Percentiles rank a stretch among this genome's conserved stretches.
phyloP scores from a whole-genome alignment of 2,329 filamentous ascomycete genomes.

The Blastomyces parvus region DNA sequence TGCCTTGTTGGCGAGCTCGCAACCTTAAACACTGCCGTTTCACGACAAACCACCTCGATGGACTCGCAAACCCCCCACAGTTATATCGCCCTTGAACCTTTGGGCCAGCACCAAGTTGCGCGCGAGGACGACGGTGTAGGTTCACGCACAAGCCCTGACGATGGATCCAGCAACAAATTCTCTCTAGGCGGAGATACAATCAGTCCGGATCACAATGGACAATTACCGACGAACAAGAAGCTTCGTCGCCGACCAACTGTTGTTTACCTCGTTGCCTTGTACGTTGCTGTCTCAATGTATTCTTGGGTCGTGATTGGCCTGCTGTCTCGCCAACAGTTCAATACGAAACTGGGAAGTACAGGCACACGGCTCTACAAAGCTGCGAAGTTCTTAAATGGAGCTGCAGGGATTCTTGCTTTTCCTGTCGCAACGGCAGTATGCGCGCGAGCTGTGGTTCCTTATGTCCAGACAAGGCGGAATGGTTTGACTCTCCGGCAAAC shows the following conservation, averaged over 20 bases:
- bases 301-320: neutral
- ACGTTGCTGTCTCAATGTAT: neutral
- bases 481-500: neutral
- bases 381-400: neutral
- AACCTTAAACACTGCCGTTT: neutral
- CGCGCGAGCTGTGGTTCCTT: neutral
- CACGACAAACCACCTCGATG: neutral
- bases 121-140: neutral
- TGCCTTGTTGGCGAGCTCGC: neutral
- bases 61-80: neutral
- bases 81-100: neutral
- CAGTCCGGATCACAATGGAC: neutral
- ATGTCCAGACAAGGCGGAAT: neutral
- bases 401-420: neutral
- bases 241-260: neutral
- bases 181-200: neutral
- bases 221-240: neutral
- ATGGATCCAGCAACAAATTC: neutral
- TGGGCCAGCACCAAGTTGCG: too few relatives aligned
- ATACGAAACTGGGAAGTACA: too few relatives aligned
- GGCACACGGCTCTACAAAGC: neutral
- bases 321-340: neutral
- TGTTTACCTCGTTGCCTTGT: neutral
- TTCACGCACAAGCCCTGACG: neutral
- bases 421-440: conserved; percentile 2